A percentile compares a stretch with the other conserved stretches of the same genome.
These are phyloP conservation scores for Lactarius evosmus DNA, from an alignment of 768 basidiomycete species.

Conservation along the genomic window DNA sequence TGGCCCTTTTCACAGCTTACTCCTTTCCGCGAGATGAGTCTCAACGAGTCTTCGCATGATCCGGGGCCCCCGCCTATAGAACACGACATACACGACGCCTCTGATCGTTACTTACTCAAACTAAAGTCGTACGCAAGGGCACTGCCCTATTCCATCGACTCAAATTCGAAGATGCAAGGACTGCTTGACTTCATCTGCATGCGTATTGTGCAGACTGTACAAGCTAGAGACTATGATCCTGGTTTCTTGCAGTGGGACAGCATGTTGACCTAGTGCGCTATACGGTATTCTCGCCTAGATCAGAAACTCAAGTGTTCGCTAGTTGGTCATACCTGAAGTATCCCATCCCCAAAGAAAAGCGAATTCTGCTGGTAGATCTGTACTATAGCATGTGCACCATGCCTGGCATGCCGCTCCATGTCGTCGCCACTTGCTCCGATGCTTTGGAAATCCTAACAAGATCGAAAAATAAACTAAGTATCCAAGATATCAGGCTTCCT, in stretches of 20 bases:
- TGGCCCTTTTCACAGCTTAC: constrained; percentile 1
- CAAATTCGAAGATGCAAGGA: constrained; percentile 69
- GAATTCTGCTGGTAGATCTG: constrained; percentile 69
- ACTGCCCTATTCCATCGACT: constrained; percentile 76
- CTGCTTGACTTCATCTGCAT: constrained; percentile 70
- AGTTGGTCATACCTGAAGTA: constrained; percentile 86
- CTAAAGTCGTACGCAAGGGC: constrained; percentile 58
- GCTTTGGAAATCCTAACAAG: constrained; percentile 55
- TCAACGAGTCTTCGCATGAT: constrained; percentile 36
- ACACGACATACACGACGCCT: constrained; percentile 35
- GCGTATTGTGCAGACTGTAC: constrained; percentile 67
- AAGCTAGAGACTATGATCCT: constrained; percentile 79
- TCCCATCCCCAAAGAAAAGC: constrained; percentile 76
- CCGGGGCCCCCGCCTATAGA: constrained; percentile 32
- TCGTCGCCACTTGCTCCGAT: constrained; percentile 65
- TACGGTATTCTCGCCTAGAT: constrained; percentile 15
- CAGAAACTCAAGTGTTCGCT: constrained; percentile 26
- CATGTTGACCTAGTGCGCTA: constrained; percentile 66
- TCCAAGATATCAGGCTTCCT: constrained; percentile 76
- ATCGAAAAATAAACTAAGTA: constrained; percentile 70
- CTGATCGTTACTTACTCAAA: constrained; percentile 54
- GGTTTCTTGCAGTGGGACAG: constrained; percentile 79
- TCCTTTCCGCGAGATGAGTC: constrained; percentile 16
- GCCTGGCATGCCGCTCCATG: constrained; percentile 72
- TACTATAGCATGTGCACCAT: constrained; percentile 73